Percentiles rank a stretch among this genome's conserved stretches.
These are phyloP conservation scores for Trametes punicea DNA, from an alignment of 768 basidiomycete species.

Conservation along the genomic window DNA sequence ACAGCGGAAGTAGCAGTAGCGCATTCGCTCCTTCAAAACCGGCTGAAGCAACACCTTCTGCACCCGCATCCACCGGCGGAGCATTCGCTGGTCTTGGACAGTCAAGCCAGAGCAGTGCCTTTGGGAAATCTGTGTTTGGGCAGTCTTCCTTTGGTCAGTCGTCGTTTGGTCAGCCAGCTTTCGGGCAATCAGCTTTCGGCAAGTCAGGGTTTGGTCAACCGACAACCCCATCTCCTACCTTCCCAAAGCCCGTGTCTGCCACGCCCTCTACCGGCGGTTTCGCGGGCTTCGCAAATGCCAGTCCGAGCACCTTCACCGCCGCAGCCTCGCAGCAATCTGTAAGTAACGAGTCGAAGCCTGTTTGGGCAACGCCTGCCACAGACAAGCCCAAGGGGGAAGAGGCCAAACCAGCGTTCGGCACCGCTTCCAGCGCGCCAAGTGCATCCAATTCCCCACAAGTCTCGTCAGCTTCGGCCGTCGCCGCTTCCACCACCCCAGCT, in stretches of 20 bases:
- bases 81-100: conserved; percentile 2
- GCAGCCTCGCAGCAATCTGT: neutral
- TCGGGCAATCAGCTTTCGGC: conserved; percentile 32
- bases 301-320: conserved; percentile 6
- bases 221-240: neutral
- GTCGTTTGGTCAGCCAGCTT: conserved; percentile 29
- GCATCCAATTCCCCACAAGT: neutral
- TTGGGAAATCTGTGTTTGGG: conserved; percentile 21
- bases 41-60: neutral
- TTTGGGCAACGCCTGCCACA: neutral
- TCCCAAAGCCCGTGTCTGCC: neutral
- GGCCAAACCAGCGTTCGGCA: neutral
- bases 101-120: conserved; percentile 4
- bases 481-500: neutral
- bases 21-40: neutral
- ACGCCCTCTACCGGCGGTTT: conserved; percentile 4
- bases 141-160: conserved; percentile 7
- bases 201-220: conserved; percentile 33
- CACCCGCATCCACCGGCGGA: neutral
- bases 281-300: conserved; percentile 4
- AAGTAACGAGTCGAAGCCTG: conserved; percentile 1
- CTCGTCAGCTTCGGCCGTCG: neutral
- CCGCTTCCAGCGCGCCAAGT: neutral
- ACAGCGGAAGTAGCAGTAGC: neutral
- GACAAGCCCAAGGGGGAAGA: conserved; percentile 1